phyloP scores from a whole-genome alignment of 441 rosid species.

The Melastoma candidum region DNA sequence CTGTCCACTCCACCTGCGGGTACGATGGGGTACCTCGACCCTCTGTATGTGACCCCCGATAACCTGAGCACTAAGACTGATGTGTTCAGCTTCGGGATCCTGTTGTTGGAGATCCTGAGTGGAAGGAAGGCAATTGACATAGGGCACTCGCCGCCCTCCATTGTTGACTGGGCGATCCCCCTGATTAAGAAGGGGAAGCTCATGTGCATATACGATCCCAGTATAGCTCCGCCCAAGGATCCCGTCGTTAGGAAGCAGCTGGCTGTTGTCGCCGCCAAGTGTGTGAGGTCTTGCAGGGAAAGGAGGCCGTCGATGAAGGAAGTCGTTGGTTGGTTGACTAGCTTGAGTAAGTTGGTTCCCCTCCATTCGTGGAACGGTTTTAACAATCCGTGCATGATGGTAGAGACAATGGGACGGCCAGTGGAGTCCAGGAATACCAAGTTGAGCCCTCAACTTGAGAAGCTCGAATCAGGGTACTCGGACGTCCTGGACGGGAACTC shows the following conservation, averaged over 20 bases:
- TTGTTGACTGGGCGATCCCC: slow-evolving; percentile 97
- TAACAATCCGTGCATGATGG: slow-evolving; percentile 94
- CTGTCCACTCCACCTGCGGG: slow-evolving; percentile 97
- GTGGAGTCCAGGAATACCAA: slow-evolving; percentile 36
- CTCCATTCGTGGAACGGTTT: slow-evolving; percentile 86
- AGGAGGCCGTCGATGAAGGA: slow-evolving; percentile 86
- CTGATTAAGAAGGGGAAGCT: slow-evolving; percentile 87
- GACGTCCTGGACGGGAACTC: slow-evolving; percentile 27
- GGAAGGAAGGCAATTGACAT: slow-evolving; percentile 93
- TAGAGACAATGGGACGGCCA: slow-evolving; percentile 77
- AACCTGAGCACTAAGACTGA: slow-evolving; percentile 87
- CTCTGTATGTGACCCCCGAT: slow-evolving; percentile 89
- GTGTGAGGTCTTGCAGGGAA: slow-evolving; percentile 97
- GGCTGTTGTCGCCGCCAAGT: slow-evolving; percentile 74
- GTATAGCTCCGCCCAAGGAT: slow-evolving; percentile 51
- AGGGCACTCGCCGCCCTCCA: slow-evolving; percentile 81
- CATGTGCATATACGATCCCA: slow-evolving; percentile 62
- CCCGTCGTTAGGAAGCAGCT: slow-evolving; percentile 65
- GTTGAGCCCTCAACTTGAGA: slow-evolving; percentile 9
- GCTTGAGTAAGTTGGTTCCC: slow-evolving; percentile 63
- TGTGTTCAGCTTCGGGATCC: slow-evolving; percentile 93
- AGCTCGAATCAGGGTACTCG: slow-evolving; percentile 19
- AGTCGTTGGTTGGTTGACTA: slow-evolving; percentile 70
- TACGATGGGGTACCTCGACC: slow-evolving; percentile 93
- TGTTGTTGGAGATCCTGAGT: slow-evolving; percentile 86